A percentile compares a stretch with the other conserved stretches of the same genome.
Evolutionary conservation across 2,329 filamentous ascomycete genomes (phyloP).

Genomic region (Hymenoscyphus linearis): DNA sequence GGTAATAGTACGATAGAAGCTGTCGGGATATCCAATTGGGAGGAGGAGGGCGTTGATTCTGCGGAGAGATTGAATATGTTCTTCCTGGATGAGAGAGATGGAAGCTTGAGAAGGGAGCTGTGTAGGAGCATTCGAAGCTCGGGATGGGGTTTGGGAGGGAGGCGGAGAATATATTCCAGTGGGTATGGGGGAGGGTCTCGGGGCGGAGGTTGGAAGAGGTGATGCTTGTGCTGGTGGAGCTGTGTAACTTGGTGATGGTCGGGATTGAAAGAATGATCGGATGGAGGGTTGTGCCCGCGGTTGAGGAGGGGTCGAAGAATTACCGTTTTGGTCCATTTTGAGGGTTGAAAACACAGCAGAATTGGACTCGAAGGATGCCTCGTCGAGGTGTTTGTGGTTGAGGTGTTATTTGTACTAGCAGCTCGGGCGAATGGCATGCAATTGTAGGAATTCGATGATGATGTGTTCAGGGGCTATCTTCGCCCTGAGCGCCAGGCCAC

Average conservation of each 20-base stretch:
- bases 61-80: constrained; percentile 53
- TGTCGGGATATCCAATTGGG: constrained; percentile 57
- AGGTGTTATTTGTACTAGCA: background rate
- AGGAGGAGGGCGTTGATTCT: constrained; percentile 62
- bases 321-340: constrained; percentile 8
- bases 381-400: background rate
- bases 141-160: constrained; percentile 15
- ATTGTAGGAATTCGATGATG: background rate
- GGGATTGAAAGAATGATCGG: constrained; percentile 55
- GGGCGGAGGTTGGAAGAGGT: constrained; percentile 20
- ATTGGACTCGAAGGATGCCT: background rate
- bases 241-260: constrained; percentile 41
- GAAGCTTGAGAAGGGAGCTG: constrained; percentile 40
- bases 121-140: constrained; percentile 20
- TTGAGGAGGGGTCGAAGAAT: constrained; percentile 5
- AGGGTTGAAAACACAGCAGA: background rate
- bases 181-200: background rate
- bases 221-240: constrained; percentile 33
- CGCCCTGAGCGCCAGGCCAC: constrained; percentile 1
- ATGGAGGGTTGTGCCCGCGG: constrained; percentile 47
- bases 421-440: background rate
- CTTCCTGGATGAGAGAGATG: constrained; percentile 45
- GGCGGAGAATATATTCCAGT: constrained; percentile 16
- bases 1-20: constrained; percentile 54
- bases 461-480: background rate